phyloP scores from a whole-genome alignment of 1,284 basidiomycete genomes.

The Pulveroboletus sp. region DNA sequence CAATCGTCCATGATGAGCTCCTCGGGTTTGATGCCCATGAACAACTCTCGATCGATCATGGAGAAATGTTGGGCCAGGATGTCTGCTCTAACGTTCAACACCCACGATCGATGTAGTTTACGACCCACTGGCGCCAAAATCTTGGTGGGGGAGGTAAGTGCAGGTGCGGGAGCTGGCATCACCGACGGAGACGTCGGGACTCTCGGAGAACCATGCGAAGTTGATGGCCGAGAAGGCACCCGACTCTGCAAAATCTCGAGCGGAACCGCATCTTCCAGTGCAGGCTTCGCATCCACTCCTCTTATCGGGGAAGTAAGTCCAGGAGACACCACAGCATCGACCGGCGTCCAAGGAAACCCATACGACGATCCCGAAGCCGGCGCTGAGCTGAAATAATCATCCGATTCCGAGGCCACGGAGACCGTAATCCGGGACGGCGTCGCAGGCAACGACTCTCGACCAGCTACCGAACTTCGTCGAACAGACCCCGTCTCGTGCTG shows the following conservation, averaged over 20 bases:
- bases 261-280: slow-evolving; percentile 62
- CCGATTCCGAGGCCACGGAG: slow-evolving; percentile 23
- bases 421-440: slow-evolving; percentile 28
- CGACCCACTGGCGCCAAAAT: slow-evolving; percentile 32
- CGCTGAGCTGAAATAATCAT: slow-evolving; percentile 28
- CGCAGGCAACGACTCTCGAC: slow-evolving; percentile 15
- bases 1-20: slow-evolving; percentile 76
- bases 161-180: slow-evolving; percentile 21
- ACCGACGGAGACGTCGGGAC: slow-evolving; percentile 9
- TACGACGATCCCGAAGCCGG: slow-evolving; percentile 21
- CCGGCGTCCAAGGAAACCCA: slow-evolving; percentile 20
- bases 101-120: slow-evolving; percentile 63
- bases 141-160: slow-evolving; percentile 35
- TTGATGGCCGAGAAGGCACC: slow-evolving; percentile 44
- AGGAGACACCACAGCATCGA: slow-evolving; percentile 8
- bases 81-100: slow-evolving; percentile 60
- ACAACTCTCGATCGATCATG: slow-evolving; percentile 86
- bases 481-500: slow-evolving; percentile 36
- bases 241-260: slow-evolving; percentile 66
- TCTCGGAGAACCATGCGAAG: slow-evolving; percentile 35
- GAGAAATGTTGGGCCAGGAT: slow-evolving; percentile 77
- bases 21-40: slow-evolving; percentile 81
- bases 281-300: slow-evolving; percentile 48
- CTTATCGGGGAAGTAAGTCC: slow-evolving; percentile 35
- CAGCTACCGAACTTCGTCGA: slow-evolving; percentile 8